Evolutionary conservation across 495 filamentous ascomycete species (phyloP), one percentile per base, ranked within the genome.

Genomic region (Neurospora sp.): DNA sequence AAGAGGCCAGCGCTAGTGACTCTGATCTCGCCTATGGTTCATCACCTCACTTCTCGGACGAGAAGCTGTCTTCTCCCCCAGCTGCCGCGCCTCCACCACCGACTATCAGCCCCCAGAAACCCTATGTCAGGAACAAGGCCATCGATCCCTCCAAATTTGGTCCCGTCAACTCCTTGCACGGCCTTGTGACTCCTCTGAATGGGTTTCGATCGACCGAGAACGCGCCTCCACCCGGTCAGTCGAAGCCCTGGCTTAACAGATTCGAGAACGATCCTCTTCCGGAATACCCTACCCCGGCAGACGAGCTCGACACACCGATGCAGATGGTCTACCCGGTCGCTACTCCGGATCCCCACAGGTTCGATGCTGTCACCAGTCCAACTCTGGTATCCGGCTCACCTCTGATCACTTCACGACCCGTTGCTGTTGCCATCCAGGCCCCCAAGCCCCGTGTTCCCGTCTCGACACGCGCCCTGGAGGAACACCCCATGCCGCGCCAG

Each of bases 291-390:
- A 84, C 81, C 71, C 76, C 77, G 59, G 77, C 74, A 69, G 76
- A 79, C 72, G 82, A 86, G 72, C 79, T 78, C 19, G 73, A 48
- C 13, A 73, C 77, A 19, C 79, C 78, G 79, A 84, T 82, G 76
- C 79, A 76, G 39, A 76, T 74, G 42, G 80, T 82, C 21, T 83
- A 81, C 73, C 89, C 91, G 10, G 77, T 90, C 43, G 85, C 90
- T 36, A 92, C 89, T 28, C 85, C 85, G 13, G 91, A 92, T 77
- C 88, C 88, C 5, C 82, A 82, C 39, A 86, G 83, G 48, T 91
- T 88, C 75, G 90, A 91, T 71, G 86, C 83, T 73, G 81, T 79
- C 31, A 79, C 86, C 21, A 84, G 83, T 69, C 74, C 76, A 69
- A 86, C 90, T 19, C 79, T 82, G 54, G 82, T 84, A n/a, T 83